Base-by-base conservation (phyloP, 768 basidiomycete species). In the Tricholoma matsutake region DNA sequence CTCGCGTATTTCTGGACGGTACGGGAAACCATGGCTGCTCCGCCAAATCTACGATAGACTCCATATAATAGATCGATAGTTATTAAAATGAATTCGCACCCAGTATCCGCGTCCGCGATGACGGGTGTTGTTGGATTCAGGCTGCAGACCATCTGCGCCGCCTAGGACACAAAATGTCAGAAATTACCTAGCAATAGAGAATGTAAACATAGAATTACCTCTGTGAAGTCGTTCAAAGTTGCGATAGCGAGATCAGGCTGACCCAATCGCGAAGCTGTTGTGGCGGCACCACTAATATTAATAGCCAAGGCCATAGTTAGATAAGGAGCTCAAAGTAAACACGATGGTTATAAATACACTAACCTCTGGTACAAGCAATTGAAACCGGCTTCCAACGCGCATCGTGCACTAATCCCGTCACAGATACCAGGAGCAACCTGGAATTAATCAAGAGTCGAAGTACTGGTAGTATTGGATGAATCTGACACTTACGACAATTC, bases 21-120 rank as follows among this genome's bases (percentile, higher is more conserved):
- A 39, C 89, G 87, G 10, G 87, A 87, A 29, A 91, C 84, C 79
- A 86, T 91, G 9, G 84, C 82, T 1, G 88, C 85, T 16, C 89
- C 89, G 64, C 89, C 89, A 63, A 91, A 91, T 16, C 77, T 79
- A 39, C 9, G 52, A 25, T 25, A 1, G 28, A 58, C 2, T 35
- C 32, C n/a, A 54, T 29, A 29, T 29, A 7, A 28, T 51, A 16
- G 13, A 16, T 6, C 10, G 14, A 29, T 4, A 16, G 6, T 5
- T n/a, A 16, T 7, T 7, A 18, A 7, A 14, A 51, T 51, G 55
- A 43, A 14, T 31, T 55, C 77, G 11, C 72, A 86, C 86, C 89
- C 89, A 56, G 89, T 91, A 68, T 92, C 90, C 10, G 89, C 89
- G 64, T 92, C 89, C 1, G 89, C 89, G 62, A 92, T 91, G 18